These are phyloP conservation scores for Panellus pusillus DNA, from an alignment of 768 basidiomycete species.

Conservation along the genomic window DNA sequence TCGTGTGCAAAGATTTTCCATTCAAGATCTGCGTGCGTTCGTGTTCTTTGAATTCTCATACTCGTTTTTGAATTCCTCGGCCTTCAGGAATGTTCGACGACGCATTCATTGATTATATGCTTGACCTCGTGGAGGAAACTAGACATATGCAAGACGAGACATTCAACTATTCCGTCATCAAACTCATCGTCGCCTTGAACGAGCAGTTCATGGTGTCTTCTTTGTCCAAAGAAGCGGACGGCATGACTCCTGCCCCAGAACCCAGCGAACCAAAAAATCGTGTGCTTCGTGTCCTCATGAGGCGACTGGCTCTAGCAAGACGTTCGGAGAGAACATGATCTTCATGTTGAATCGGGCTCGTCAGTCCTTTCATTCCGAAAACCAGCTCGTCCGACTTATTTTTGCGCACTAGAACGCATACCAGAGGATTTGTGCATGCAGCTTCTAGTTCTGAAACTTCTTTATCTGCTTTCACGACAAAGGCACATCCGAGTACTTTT, in stretches of 20 bases:
- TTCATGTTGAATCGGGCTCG: slow-evolving; percentile 97
- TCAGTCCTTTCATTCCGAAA: slow-evolving; percentile 38
- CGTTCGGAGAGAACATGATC: slow-evolving; percentile 97
- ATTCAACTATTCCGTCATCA: slow-evolving; percentile 95
- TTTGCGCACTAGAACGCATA: slow-evolving; percentile 58
- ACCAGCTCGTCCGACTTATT: not conserved
- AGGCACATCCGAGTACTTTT: slow-evolving; percentile 93
- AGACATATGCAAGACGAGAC: slow-evolving; percentile 85
- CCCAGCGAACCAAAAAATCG: slow-evolving; percentile 62
- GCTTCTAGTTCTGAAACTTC: slow-evolving; percentile 87
- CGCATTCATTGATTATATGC: slow-evolving; percentile 82
- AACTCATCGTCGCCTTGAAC: slow-evolving; percentile 90
- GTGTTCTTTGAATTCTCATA: not conserved
- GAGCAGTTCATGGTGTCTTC: slow-evolving; percentile 98
- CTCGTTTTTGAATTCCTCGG: slow-evolving; percentile 2
- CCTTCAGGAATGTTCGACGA: slow-evolving; percentile 75
- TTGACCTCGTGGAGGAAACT: slow-evolving; percentile 93
- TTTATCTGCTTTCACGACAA: slow-evolving; percentile 96
- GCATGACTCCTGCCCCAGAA: not conserved
- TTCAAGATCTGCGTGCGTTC: slow-evolving; percentile 74
- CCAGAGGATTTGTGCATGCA: slow-evolving; percentile 95
- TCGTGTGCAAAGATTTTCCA: slow-evolving; percentile 79
- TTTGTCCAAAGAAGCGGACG: slow-evolving; percentile 36
- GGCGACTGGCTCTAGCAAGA: slow-evolving; percentile 87
- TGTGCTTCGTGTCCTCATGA: slow-evolving; percentile 78